These are phyloP conservation scores for Pharnaceum exiguum DNA, from an alignment of 148 eudicot species.

Conservation along the genomic window DNA sequence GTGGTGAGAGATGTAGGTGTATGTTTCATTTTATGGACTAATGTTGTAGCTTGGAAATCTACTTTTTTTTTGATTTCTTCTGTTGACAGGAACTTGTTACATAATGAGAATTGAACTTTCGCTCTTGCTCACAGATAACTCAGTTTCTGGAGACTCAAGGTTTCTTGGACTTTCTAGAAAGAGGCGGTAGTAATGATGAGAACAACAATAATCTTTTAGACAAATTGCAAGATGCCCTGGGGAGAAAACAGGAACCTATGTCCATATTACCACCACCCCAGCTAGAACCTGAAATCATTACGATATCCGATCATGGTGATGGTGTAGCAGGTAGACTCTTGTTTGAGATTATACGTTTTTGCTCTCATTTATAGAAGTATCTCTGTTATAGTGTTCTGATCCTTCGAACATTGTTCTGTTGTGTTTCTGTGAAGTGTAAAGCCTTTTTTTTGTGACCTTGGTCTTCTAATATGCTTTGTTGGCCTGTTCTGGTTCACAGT, in stretches of 20 bases:
- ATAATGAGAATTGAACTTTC: background rate
- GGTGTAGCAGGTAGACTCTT: slow-evolving; percentile 45
- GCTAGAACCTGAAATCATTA: slow-evolving; percentile 76
- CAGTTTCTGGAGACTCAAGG: slow-evolving; percentile 97
- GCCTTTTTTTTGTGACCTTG: background rate
- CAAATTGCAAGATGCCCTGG: slow-evolving; percentile 97
- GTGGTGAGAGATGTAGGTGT: too few relatives aligned
- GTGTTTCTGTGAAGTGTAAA: background rate
- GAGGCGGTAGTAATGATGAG: slow-evolving; percentile 73
- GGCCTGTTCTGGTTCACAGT: slow-evolving; percentile 19
- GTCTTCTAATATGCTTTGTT: background rate
- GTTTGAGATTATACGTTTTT: background rate
- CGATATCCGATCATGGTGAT: slow-evolving; percentile 63
- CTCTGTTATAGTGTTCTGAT: background rate
- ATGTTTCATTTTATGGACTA: too few relatives aligned
- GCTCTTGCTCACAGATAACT: slow-evolving; percentile 52
- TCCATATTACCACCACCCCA: slow-evolving; percentile 66
- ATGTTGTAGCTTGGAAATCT: background rate
- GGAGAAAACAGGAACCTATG: slow-evolving; percentile 88
- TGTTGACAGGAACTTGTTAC: background rate
- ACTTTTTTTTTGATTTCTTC: background rate
- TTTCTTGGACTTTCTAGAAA: slow-evolving; percentile 90
- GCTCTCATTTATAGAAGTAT: background rate
- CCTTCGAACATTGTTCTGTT: background rate
- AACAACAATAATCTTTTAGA: slow-evolving; percentile 78